Evolutionary conservation across 192 early-diverging fungal genomes (phyloP).

Genomic region (Entomortierella lignicola): DNA sequence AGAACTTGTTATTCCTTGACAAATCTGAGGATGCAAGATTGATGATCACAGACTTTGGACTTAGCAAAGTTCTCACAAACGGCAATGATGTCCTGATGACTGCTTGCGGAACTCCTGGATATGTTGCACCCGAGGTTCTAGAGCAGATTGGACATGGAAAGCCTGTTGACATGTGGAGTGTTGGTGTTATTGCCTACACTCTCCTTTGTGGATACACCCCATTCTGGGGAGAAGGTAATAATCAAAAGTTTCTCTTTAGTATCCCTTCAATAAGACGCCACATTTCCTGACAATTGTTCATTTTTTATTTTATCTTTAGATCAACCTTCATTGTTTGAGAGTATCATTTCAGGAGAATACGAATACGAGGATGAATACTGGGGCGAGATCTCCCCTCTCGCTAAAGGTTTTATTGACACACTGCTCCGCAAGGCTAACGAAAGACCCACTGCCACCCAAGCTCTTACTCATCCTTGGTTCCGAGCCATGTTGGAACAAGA

Average conservation of each 20-base stretch:
- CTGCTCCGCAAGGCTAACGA: slow-evolving; percentile 67
- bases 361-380: slow-evolving; percentile 81
- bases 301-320: slow-evolving; percentile 49
- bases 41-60: slow-evolving; percentile 82
- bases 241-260: too few relatives aligned
- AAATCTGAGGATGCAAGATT: slow-evolving; percentile 58
- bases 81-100: slow-evolving; percentile 72
- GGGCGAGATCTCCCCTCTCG: slow-evolving; percentile 69
- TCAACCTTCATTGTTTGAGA: slow-evolving; percentile 37
- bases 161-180: slow-evolving; percentile 79
- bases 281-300: slow-evolving; percentile 46
- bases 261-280: too few relatives aligned
- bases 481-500: slow-evolving; percentile 55
- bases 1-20: slow-evolving; percentile 72
- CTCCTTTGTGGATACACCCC: slow-evolving; percentile 80
- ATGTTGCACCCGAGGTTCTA: slow-evolving; percentile 78
- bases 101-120: slow-evolving; percentile 72
- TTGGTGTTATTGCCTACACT: slow-evolving; percentile 80
- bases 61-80: slow-evolving; percentile 71
- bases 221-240: slow-evolving; percentile 68
- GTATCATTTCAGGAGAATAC: slow-evolving; percentile 65
- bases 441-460: slow-evolving; percentile 76
- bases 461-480: slow-evolving; percentile 82
- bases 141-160: slow-evolving; percentile 69
- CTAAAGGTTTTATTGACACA: slow-evolving; percentile 73